A percentile compares a stretch with the other conserved stretches of the same genome.
Conservation (phyloP, 768 basidiomycete species). For the Leccinum subtestaceum region DNA sequence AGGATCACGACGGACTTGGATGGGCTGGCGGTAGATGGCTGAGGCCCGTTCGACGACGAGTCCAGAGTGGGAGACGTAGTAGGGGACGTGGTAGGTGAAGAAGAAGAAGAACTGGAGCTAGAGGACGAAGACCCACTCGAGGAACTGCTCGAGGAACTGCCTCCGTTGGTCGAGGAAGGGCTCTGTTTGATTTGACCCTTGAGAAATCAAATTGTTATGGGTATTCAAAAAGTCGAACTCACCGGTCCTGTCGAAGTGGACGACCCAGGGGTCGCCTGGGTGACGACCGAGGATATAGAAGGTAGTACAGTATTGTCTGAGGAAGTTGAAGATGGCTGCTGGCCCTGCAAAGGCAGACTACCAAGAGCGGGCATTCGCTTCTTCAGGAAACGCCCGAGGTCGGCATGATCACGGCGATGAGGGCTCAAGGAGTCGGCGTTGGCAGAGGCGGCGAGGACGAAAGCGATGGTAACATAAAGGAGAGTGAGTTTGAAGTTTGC, state of each 20-base stretch:
- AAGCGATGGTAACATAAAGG: constrained; percentile 56
- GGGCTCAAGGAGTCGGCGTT: constrained; percentile 44
- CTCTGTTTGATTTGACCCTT: constrained; percentile 9
- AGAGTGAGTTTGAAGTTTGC: constrained; percentile 56
- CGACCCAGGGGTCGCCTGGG: constrained; percentile 11
- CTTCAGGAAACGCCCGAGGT: constrained; percentile 64
- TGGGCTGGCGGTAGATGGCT: constrained; percentile 20
- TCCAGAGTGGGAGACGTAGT: constrained; percentile 17
- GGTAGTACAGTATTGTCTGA: not conserved
- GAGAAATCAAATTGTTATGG: not conserved
- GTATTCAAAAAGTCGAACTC: constrained; percentile 5
- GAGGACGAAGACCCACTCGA: constrained; percentile 14
- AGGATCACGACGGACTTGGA: constrained; percentile 53
- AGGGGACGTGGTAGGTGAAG: constrained; percentile 19
- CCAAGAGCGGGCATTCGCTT: constrained; percentile 48
- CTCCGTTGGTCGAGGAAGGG: constrained; percentile 8
- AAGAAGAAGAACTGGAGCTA: constrained; percentile 16
- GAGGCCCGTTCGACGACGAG: constrained; percentile 13
- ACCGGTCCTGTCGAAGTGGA: constrained; percentile 22
- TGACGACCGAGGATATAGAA: not conserved
- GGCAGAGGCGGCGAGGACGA: constrained; percentile 45
- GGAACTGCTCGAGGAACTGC: constrained; percentile 9
- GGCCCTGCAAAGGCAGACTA: not conserved
- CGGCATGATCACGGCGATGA: constrained; percentile 53
- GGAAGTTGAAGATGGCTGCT: constrained; percentile 17